Conservation (phyloP, 352 stramenopile species). For the Paralagenidium karlingii region DNA sequence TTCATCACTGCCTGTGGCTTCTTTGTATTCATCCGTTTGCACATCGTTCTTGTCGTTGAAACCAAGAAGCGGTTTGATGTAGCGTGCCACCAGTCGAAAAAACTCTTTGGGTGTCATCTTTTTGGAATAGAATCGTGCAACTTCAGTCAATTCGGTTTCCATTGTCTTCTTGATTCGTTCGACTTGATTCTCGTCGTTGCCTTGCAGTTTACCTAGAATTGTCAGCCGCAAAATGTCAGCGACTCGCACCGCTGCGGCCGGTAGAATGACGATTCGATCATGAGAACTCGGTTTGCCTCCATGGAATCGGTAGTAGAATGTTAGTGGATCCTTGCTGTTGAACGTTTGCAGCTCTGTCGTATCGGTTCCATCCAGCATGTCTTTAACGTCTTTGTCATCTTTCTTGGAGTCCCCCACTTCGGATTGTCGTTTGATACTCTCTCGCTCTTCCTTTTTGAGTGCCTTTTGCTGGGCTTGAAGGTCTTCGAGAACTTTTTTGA, state of each 20-base stretch:
- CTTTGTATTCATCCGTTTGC: too few relatives aligned
- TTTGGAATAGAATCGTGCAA: constrained; percentile 17
- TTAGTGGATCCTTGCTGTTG: constrained; percentile 5
- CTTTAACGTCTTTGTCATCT: too few relatives aligned
- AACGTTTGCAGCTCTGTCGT: too few relatives aligned
- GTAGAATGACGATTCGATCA: constrained; percentile 27
- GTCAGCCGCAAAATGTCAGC: constrained; percentile 28
- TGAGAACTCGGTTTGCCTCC: constrained; percentile 8
- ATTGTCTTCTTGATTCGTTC: constrained; percentile 11
- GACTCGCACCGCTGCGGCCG: constrained; percentile 26
- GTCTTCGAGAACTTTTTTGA: too few relatives aligned
- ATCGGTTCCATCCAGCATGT: too few relatives aligned
- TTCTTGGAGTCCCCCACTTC: too few relatives aligned
- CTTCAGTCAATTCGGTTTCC: constrained; percentile 20
- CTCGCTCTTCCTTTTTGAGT: constrained; percentile 1
- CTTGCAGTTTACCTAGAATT: constrained; percentile 33
- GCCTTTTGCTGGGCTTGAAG: too few relatives aligned
- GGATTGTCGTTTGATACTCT: too few relatives aligned
- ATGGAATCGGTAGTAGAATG: constrained; percentile 22
- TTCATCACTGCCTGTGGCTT: constrained; percentile 8
- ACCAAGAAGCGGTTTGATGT: constrained; percentile 9
- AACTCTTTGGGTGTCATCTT: constrained; percentile 10
- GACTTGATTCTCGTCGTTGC: constrained; percentile 22
- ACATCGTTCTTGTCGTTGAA: constrained; percentile 12
- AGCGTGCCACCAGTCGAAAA: constrained; percentile 9